Base-by-base conservation (phyloP, 345 rosid genomes). In the Camelina hispida region DNA sequence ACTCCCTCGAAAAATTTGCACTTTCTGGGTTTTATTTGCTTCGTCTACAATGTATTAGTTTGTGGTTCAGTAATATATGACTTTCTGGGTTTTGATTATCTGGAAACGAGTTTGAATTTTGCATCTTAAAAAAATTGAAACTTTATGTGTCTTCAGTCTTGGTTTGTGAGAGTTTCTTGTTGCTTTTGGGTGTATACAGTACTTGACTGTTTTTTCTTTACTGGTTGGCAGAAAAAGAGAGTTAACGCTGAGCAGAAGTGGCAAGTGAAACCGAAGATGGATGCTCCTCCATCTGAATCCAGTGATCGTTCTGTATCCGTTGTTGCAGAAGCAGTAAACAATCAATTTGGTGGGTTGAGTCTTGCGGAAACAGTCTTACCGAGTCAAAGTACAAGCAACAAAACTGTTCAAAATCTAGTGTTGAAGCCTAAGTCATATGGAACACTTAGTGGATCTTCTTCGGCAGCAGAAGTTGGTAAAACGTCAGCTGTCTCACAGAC, bases 361-460 rank as follows among this genome's bases (percentile, higher is more conserved):
- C 64, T 93, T 48, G 80, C 72, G 44, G 91, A 85, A 64, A 81
- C 78, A 15, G 38, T 50, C 64, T 55, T 71, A 7, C 43, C 71
- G 0, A 22, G 58, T 20, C 83, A 68, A 60, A 37, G 18, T 67
- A 76, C 84, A 16, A 67, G 30, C 30, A 34, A 58, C 47, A 83
- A 74, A 78, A 47, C 7, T 82, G 68, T 38, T 76, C 79, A 63
- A 71, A 80, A 25, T 71, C 78, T 28, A 22, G 73, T 89, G 23
- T 80, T 88, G 90, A 83, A 71, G 56, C 85, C 91, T 35, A 83
- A 84, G 80, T 77, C 89, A 5, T 85, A 85, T 72, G 87, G 87
- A 66, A 86, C 93, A 2, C 76, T 80, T 7, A 79, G 81, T 79
- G 91, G 83, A 78, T 61, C 78, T 14, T 54, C 70, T 22, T 43